Evolutionary conservation across 2,329 filamentous ascomycete species (phyloP), one percentile per base, ranked within the genome.

Genomic region (Alternaria triticimaculans): DNA sequence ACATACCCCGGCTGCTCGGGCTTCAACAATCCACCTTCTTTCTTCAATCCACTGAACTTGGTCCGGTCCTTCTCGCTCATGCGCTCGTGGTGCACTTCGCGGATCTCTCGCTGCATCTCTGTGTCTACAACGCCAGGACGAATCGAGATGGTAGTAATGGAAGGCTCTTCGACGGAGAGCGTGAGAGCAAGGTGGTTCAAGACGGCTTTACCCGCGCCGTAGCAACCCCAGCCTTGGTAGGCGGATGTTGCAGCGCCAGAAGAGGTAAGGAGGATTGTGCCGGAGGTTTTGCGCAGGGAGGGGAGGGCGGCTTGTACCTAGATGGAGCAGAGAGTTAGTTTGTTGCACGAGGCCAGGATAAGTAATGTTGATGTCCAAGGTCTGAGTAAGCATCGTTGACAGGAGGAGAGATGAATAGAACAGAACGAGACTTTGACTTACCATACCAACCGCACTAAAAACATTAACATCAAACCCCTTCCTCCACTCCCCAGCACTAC

Each of bases 1-100:
- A 97, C 93, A 79, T 90, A 84, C 0, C 93, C 95, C 0, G 95
- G 92, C 80, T 94, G 90, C 72, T 97, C 93, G 0, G 94, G 93
- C 80, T 87, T 89, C 67, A 97, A 83, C 54, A 98, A 81, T 54
- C 87, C 87, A 14, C 94, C 94, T 6, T 87, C 85, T 68, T 89
- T 86, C 76, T 94, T 90, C 15, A 92, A 85, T 1, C 87, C 84
- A 12, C 88, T 84, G 72, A 98, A 98, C 71, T 87, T 89, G 18
- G 83, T 80, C 23, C 84, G 83, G 69, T 90, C 86, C 56, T 84
- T 84, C 20, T 81, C 80, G 68, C 87, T 86, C 86, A 92, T 88
- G 15, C 80, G 81, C 26, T 82, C 84, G 8, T 86, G 84, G 78
- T 96, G 91, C 62, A 89, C 87, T 50, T 94, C 89, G 55, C 96